phyloP scores from a whole-genome alignment of 345 rosid species.

The Eucalyptus sp. region DNA sequence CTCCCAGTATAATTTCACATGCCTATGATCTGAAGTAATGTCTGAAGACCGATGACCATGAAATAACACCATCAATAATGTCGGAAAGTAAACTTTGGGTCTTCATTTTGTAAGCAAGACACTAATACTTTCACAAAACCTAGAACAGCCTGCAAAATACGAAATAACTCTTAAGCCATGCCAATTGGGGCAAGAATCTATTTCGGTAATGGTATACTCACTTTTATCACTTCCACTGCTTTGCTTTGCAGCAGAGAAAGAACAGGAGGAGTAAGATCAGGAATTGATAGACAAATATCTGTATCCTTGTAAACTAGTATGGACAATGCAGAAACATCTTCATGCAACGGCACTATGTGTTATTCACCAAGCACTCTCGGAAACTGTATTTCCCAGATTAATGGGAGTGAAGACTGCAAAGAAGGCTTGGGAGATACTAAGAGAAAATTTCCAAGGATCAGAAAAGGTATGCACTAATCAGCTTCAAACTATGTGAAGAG shows the following conservation, averaged over 20 bases:
- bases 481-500: too few species aligned
- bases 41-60: slow-evolving; percentile 80
- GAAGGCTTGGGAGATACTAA: too few species aligned
- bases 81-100: slow-evolving; percentile 44
- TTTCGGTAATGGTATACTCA: slow-evolving; percentile 1
- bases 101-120: slow-evolving; percentile 53
- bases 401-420: too few species aligned
- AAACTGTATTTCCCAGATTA: too few species aligned
- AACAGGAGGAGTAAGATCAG: slow-evolving; percentile 65
- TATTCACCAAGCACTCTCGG: too few species aligned
- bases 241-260: slow-evolving; percentile 74
- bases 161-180: neutral
- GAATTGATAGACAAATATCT: slow-evolving; percentile 40
- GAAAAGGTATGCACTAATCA: too few species aligned
- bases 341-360: neutral
- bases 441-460: too few species aligned
- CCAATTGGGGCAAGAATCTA: neutral
- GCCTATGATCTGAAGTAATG: slow-evolving; percentile 84
- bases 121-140: slow-evolving; percentile 86
- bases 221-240: slow-evolving; percentile 74
- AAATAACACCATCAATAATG: slow-evolving; percentile 41
- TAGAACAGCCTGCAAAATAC: slow-evolving; percentile 43
- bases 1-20: neutral
- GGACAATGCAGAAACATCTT: slow-evolving; percentile 87
- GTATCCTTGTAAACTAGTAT: slow-evolving; percentile 57